A percentile compares a stretch with the other conserved stretches of the same genome.
These are phyloP conservation scores for Ustilago esculenta DNA, from an alignment of 1,284 basidiomycete genomes.

Conservation along the genomic window DNA sequence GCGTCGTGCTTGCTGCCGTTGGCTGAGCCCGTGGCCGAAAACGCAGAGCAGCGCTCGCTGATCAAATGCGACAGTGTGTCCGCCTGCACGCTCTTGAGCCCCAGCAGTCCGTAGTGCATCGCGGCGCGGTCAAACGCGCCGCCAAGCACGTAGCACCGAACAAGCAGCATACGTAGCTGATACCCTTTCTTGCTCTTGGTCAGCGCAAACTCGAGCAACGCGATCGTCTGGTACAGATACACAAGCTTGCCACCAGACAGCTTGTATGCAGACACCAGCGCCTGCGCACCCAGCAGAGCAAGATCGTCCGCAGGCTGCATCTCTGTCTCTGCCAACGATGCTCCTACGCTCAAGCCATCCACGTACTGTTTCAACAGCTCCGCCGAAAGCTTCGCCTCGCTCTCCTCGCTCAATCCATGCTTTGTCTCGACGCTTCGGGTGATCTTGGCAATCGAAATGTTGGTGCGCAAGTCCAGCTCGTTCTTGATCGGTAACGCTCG, in stretches of 20 bases:
- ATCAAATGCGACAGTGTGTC: conserved; percentile 49
- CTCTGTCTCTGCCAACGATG: conserved; percentile 76
- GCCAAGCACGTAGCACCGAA: conserved; percentile 39
- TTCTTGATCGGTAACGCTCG: conserved; percentile 15
- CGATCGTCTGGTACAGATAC: conserved; percentile 21
- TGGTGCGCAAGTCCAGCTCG: conserved; percentile 26
- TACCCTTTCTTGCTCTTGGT: conserved; percentile 52
- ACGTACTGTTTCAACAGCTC: conserved; percentile 69
- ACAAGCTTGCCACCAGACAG: conserved; percentile 12
- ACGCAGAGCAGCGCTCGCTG: conserved; percentile 23
- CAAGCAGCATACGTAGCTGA: conserved; percentile 49
- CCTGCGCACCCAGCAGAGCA: conserved; percentile 77
- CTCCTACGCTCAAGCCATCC: conserved; percentile 74
- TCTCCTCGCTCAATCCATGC: conserved; percentile 7
- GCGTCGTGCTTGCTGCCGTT: conserved; percentile 19
- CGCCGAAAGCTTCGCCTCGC: conserved; percentile 11
- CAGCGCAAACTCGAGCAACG: conserved; percentile 41
- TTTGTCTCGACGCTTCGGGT: conserved; percentile 22
- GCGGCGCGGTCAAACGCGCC: conserved; percentile 37
- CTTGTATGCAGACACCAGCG: conserved; percentile 72
- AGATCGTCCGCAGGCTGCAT: conserved; percentile 88
- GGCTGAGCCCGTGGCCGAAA: background rate
- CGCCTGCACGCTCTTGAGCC: conserved; percentile 45
- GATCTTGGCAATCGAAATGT: conserved; percentile 47
- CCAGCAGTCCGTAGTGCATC: conserved; percentile 40